Percentiles rank a stretch among this genome's conserved stretches.
phyloP scores from a whole-genome alignment of 164 flowering plant species.

The Dillenia suffruticosa region DNA sequence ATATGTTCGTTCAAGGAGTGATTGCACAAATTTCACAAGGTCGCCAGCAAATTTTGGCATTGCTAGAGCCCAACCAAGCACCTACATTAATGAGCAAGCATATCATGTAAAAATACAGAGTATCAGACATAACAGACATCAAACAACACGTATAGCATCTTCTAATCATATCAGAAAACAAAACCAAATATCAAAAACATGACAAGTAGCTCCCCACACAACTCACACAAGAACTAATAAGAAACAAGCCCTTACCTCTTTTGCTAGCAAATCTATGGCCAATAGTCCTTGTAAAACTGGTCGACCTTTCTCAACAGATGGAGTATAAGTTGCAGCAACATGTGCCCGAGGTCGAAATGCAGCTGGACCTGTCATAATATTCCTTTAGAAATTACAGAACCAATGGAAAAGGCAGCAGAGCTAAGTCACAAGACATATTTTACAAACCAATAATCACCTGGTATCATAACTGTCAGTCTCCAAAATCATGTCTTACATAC shows the following conservation, averaged over 20 bases:
- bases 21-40: constrained; percentile 88
- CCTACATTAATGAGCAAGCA: constrained; percentile 31
- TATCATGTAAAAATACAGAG: neutral
- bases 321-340: constrained; percentile 56
- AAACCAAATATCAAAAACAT: neutral
- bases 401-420: no score
- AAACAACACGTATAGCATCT: no score
- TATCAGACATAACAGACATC: no score
- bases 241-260: constrained; percentile 51
- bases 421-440: no score
- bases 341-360: constrained; percentile 96
- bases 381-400: neutral
- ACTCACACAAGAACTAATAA: neutral
- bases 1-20: constrained; percentile 89
- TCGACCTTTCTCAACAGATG: constrained; percentile 79
- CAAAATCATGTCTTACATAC: no score
- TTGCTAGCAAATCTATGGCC: constrained; percentile 89
- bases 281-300: constrained; percentile 94
- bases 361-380: constrained; percentile 74
- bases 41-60: constrained; percentile 97
- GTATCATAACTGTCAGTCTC: no score
- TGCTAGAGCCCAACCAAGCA: constrained; percentile 99
- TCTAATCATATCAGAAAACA: neutral
- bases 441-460: no score
- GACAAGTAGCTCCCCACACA: neutral